A percentile compares a stretch with the other conserved stretches of the same genome.
Evolutionary conservation across 345 rosid species (phyloP).

Genomic region (Brassica juncea): DNA sequence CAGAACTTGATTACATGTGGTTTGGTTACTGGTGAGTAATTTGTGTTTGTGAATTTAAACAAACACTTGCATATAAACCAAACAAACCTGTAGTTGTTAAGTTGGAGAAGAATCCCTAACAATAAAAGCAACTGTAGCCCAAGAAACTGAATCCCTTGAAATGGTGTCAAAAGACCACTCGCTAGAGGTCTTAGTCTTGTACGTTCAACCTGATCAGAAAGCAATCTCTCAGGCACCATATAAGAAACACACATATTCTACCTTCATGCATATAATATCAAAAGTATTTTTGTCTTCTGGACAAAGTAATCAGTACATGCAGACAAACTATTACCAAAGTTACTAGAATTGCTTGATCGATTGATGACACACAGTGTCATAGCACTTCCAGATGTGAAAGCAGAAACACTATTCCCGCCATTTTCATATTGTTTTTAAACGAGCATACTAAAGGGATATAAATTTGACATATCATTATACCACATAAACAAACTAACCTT

Average conservation of each 20-base stretch:
- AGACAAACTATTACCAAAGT: not conserved
- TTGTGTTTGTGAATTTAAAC: constrained; percentile 5
- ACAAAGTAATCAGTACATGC: not conserved
- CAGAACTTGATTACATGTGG: not conserved
- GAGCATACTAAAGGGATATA: not conserved
- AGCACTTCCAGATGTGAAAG: constrained; percentile 15
- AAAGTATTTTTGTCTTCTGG: not conserved
- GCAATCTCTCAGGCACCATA: constrained; percentile 6
- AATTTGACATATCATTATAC: not conserved
- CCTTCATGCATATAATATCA: constrained; percentile 8
- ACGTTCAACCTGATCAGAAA: constrained; percentile 65
- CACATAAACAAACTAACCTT: constrained; percentile 43
- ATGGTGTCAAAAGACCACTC: constrained; percentile 85
- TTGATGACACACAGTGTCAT: not conserved
- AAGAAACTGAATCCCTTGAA: constrained; percentile 76
- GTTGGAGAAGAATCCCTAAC: constrained; percentile 88
- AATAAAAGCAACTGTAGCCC: constrained; percentile 83
- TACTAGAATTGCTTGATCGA: not conserved
- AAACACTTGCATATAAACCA: not conserved
- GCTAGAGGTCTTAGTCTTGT: constrained; percentile 89
- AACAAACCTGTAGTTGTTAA: constrained; percentile 76
- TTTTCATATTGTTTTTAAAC: not conserved
- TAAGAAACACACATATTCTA: not conserved
- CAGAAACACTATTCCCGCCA: not conserved
- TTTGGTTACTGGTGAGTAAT: not conserved